These are phyloP conservation scores for Aureobasidium subglaciale DNA, from an alignment of 2,329 filamentous ascomycete species.

Conservation along the genomic window DNA sequence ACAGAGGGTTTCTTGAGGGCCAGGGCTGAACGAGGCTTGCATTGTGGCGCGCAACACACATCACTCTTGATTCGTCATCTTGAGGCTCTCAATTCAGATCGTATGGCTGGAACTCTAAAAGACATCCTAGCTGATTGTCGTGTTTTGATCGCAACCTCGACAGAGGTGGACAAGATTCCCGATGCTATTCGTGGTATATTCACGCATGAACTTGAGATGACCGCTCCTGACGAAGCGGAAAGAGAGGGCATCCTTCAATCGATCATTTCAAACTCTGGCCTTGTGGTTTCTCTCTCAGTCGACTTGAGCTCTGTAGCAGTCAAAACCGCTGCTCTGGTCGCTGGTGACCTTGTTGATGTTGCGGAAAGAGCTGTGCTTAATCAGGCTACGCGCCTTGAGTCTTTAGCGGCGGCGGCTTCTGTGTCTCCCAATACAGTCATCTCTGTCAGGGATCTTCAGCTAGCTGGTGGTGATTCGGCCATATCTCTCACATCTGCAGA, in stretches of 20 bases:
- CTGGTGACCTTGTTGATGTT: conserved; percentile 88
- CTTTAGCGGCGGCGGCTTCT: conserved; percentile 50
- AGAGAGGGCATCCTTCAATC: conserved; percentile 78
- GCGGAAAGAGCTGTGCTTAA: conserved; percentile 82
- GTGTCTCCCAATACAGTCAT: conserved; percentile 24
- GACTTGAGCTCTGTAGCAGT: conserved; percentile 79
- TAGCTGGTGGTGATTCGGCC: conserved; percentile 75
- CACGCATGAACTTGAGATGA: conserved; percentile 91
- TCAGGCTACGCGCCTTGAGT: conserved; percentile 66
- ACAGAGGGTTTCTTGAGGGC: conserved; percentile 86
- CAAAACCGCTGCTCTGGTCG: conserved; percentile 92
- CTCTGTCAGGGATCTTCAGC: conserved; percentile 73
- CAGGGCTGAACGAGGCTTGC: conserved; percentile 79
- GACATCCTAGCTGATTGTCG: conserved; percentile 73
- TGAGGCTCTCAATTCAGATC: conserved; percentile 82
- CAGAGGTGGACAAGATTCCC: conserved; percentile 88
- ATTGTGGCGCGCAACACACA: conserved; percentile 77
- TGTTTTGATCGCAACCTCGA: conserved; percentile 87
- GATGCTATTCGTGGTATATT: conserved; percentile 86
- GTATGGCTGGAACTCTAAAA: conserved; percentile 77
- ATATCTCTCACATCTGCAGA: conserved; percentile 74
- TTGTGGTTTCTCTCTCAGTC: conserved; percentile 74
- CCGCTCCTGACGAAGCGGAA: conserved; percentile 84
- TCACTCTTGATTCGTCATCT: conserved; percentile 82
- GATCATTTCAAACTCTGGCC: conserved; percentile 67